Evolutionary conservation across 2,329 filamentous ascomycete genomes (phyloP), one percentile per base, ranked within the genome.

Genomic region (Aspergillus sclerotialis): DNA sequence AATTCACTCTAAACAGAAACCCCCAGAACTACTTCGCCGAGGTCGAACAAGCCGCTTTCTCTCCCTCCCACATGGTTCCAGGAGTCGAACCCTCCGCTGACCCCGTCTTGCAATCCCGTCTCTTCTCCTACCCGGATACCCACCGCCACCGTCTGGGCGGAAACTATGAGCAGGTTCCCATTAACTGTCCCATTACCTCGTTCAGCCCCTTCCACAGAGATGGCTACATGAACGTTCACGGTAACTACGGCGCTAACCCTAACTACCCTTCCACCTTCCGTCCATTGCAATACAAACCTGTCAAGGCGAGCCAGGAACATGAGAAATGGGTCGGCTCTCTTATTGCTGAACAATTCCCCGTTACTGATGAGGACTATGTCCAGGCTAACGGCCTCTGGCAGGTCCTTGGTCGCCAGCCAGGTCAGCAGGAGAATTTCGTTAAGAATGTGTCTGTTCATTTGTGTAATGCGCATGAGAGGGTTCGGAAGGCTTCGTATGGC

Each of bases 121-220:
- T 84, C 26, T 84, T 84, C 68, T 82, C 78, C 2, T 84, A 84
- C 61, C 75, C 78, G 8, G 80, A 84, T 50, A 79, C 78, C 15
- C 76, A 80, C 41, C 71, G 76, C 24, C 73, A 82, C 58, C 75
- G 78, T 28, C 61, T 81, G 3, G 77, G 78, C 21, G 67, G 67
- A 32, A 82, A 82, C 62, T 80, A 78, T 58, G 72, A 78, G 45
- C 75, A 80, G 51, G 72, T 81, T 35, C 76, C 77, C 14, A 72
- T 77, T 46, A 81, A 80, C 60, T 66, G 66, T 33, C 70, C 75
- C 36, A 39, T 68, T 43, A 65, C 58, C 65, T 51, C 63, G 66
- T 66, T 65, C 61, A 70, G 75, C 69, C 70, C 82, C 43, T 84
- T 78, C 68, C 81, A 86, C 57, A 76, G 83, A 41, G 82, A 87